Conservation (phyloP, 2,329 filamentous ascomycete species). For the Colletotrichum shisoi region DNA sequence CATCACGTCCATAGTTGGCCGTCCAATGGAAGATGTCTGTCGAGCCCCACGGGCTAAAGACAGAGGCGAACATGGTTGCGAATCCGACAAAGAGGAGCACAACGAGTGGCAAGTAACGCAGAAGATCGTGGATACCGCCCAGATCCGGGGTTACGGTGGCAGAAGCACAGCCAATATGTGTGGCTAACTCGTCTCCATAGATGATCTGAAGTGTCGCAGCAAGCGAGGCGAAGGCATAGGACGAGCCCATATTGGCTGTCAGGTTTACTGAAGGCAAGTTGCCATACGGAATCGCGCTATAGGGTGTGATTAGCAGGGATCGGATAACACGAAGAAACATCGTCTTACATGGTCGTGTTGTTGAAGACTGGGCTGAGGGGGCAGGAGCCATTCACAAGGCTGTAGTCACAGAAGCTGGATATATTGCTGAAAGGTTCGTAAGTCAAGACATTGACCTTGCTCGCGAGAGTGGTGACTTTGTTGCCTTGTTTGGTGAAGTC, state of each 20-base stretch:
- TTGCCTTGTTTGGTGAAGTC: conserved; percentile 62
- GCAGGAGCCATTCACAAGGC: conserved; percentile 69
- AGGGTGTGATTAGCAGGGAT: conserved; percentile 12
- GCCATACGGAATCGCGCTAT: conserved; percentile 44
- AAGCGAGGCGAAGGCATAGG: conserved; percentile 86
- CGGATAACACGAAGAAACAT: too few relatives aligned
- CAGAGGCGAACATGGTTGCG: conserved; percentile 82
- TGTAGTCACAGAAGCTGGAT: conserved; percentile 71
- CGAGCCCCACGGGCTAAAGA: conserved; percentile 93
- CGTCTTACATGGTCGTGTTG: conserved; percentile 50
- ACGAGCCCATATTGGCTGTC: conserved; percentile 76
- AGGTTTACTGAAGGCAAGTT: conserved; percentile 76
- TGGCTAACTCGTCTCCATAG: conserved; percentile 71
- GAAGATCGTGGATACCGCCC: conserved; percentile 71
- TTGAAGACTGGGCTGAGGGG: conserved; percentile 79
- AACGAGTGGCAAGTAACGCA: conserved; percentile 79
- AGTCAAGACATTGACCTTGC: conserved; percentile 75
- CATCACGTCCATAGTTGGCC: conserved; percentile 96
- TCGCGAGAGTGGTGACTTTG: conserved; percentile 76
- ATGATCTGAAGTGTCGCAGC: conserved; percentile 75
- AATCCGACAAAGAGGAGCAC: conserved; percentile 81
- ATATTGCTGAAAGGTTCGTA: conserved; percentile 71
- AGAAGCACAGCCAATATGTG: conserved; percentile 79
- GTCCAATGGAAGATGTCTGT: conserved; percentile 92
- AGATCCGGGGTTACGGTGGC: conserved; percentile 85